These are phyloP conservation scores for Nemophila menziesii DNA, from an alignment of 257 asterid species.

Conservation along the genomic window DNA sequence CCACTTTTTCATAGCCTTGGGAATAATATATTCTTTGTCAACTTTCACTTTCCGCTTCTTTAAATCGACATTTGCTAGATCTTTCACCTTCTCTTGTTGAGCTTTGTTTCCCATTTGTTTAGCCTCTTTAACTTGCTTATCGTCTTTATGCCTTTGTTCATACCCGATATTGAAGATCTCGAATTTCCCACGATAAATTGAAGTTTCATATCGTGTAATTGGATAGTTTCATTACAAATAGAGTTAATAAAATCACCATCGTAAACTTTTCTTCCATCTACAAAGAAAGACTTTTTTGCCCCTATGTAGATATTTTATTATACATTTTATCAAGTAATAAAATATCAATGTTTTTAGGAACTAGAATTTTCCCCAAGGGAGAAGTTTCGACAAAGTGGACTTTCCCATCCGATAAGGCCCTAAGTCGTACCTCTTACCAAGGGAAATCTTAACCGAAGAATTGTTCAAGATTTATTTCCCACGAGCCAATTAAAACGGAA, in stretches of 20 bases:
- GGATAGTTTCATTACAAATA: conserved; percentile 13
- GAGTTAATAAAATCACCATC: conserved; percentile 25
- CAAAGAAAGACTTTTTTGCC: conserved; percentile 21
- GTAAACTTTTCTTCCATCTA: conserved; percentile 29
- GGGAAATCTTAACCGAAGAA: conserved; percentile 1
- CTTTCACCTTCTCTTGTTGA: conserved; percentile 10
- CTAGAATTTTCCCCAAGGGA: conserved; percentile 1
- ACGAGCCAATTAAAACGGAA: background rate
- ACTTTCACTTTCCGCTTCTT: conserved; percentile 7
- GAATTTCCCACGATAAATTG: conserved; percentile 7
- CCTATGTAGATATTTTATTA: conserved; percentile 17
- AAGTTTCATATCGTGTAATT: conserved; percentile 6
- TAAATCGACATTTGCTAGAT: conserved; percentile 11
- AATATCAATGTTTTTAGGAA: conserved; percentile 1
- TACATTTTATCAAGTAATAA: conserved; percentile 15
- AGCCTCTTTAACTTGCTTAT: conserved; percentile 7
- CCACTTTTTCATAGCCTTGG: conserved; percentile 12
- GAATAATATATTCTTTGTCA: conserved; percentile 6
- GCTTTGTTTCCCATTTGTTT: conserved; percentile 5
- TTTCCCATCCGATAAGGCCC: conserved; percentile 3
- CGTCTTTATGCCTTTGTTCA: conserved; percentile 12
- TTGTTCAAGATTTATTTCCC: conserved; percentile 1
- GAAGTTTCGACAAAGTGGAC: conserved; percentile 1
- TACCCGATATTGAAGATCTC: conserved; percentile 9
- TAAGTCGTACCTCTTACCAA: conserved; percentile 2